Evolutionary conservation across 108 stramenopile genomes (phyloP).

Genomic region (Chaetoceros muelleri): DNA sequence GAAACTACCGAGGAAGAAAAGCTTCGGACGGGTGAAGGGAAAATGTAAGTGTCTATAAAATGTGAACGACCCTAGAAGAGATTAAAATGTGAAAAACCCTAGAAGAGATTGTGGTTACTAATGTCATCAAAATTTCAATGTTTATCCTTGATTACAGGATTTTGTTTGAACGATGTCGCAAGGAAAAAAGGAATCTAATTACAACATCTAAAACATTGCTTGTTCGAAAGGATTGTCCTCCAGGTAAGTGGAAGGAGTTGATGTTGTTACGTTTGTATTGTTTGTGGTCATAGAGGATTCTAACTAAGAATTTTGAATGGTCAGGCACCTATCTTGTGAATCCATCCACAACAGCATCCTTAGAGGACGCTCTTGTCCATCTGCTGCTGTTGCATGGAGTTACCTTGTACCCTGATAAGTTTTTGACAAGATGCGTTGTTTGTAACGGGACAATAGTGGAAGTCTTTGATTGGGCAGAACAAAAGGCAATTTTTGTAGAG

Average conservation of each 20-base stretch:
- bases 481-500: conserved; percentile 40
- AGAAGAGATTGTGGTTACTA: neutral
- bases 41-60: conserved; percentile 45
- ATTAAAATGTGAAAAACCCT: too few species aligned
- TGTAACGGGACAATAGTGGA: conserved; percentile 71
- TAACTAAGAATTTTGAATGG: neutral
- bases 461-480: conserved; percentile 36
- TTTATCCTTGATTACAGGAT: conserved; percentile 8
- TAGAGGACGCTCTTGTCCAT: conserved; percentile 60
- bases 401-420: conserved; percentile 38
- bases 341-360: conserved; percentile 40
- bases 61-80: neutral
- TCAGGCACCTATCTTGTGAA: conserved; percentile 50
- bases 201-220: conserved; percentile 77
- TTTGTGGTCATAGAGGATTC: neutral
- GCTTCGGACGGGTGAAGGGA: conserved; percentile 38
- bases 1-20: conserved; percentile 78
- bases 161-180: conserved; percentile 64
- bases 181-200: conserved; percentile 58
- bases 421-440: conserved; percentile 73
- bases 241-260: conserved; percentile 9
- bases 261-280: neutral
- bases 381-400: conserved; percentile 67
- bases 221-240: conserved; percentile 70
- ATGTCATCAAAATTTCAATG: conserved; percentile 2